Evolutionary conservation across 352 stramenopile species (phyloP), one percentile per base, ranked within the genome.

Genomic region (Saprolegnia diclina): DNA sequence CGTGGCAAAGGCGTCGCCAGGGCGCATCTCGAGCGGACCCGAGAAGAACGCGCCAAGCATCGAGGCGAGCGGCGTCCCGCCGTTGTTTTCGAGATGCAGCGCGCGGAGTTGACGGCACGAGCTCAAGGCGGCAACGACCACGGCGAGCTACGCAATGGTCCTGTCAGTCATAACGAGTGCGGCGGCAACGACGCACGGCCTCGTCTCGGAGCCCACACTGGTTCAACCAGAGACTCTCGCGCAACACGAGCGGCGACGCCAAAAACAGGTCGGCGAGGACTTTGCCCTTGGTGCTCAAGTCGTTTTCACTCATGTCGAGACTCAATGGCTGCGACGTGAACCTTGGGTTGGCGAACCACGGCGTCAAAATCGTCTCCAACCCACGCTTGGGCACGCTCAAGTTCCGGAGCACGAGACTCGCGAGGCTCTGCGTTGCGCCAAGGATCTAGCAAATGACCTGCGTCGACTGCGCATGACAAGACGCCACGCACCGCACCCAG

Each of bases 241-340:
- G 71, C 0, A 72, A 65, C 18, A 76, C 71, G 48, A 74, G 76
- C 2, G 80, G 81, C 0, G 81, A 76, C 14, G 74, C 75, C 37
- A 81, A 78, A 2, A 89, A 52, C 14, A 72, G 66, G 13, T 69
- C 56, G 2, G 85, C 81, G 0, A 92, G 56, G 4, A 81, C 37
- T 19, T 74, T 70, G 9, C 79, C 82, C 46, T 79, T 80, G 37
- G 75, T 53, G 42, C 77, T 79, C 6, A 91, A 67, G 40, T 90
- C 68, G 71, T 93, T 93, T 62, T 91, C 85, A n/a, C 83, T 93
- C 48, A 91, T 48, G 50, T 93, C 82, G 1, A 91, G 62, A 65
- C 79, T 72, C 21, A 80, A 82, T 9, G 77, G 75, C 29, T 9
- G 14, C 16, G 48, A 16, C 13, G 65, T 61, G 10, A 82, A 72